phyloP scores from a whole-genome alignment of 2,329 filamentous ascomycete genomes.

The Fusarium graminum region DNA sequence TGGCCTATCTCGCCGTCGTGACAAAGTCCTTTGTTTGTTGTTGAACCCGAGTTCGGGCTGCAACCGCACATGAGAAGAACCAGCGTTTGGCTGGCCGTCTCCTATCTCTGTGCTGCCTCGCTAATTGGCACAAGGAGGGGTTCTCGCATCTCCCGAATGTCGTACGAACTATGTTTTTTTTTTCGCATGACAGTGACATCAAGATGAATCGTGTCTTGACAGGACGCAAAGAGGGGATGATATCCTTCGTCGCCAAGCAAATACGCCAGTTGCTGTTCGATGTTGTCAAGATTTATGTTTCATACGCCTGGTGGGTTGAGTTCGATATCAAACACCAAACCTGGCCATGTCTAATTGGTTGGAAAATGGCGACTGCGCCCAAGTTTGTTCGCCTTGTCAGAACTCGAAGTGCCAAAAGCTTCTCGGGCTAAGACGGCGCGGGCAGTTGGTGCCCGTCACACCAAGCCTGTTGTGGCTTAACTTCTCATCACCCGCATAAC shows the following conservation, averaged over 20 bases:
- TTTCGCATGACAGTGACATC: conserved; percentile 28
- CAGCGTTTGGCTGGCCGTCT: conserved; percentile 29
- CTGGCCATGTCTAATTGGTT: not conserved
- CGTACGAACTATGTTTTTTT: conserved; percentile 21
- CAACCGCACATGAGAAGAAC: conserved; percentile 35
- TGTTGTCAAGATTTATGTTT: not conserved
- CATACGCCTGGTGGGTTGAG: not conserved
- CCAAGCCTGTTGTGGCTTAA: conserved; percentile 39
- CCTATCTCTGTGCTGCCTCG: conserved; percentile 35
- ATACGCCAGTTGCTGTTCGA: not conserved
- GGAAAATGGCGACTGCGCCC: not conserved
- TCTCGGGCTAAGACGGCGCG: conserved; percentile 40
- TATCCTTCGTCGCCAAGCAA: not conserved
- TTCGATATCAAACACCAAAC: not conserved
- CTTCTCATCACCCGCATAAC: conserved; percentile 25
- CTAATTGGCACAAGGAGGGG: conserved; percentile 38
- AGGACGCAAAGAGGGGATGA: not conserved
- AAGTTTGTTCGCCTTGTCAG: conserved; percentile 13
- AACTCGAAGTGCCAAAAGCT: not conserved
- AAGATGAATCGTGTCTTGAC: conserved; percentile 20
- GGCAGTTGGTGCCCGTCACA: conserved; percentile 25
- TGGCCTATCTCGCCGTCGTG: conserved; percentile 32
- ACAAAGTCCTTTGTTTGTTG: conserved; percentile 36
- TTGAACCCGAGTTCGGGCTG: conserved; percentile 34
- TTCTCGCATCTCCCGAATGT: conserved; percentile 40